Evolutionary conservation across 192 early-diverging fungal genomes (phyloP), one percentile per base, ranked within the genome.

Genomic region (Coemansia sp.): DNA sequence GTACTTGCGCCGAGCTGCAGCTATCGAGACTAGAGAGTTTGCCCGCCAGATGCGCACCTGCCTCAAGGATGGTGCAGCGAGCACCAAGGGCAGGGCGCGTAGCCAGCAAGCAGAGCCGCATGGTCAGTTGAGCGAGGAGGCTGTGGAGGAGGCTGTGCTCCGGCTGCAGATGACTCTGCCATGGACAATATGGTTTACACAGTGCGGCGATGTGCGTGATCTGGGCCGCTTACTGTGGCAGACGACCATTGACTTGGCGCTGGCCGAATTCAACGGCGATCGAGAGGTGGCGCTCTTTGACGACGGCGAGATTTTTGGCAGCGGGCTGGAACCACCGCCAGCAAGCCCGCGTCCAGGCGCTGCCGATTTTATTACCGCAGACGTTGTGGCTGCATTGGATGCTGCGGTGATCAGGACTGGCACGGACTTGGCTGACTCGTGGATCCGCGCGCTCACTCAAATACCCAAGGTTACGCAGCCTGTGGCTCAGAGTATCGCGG

Each of bases 391-490:
- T 3, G 38, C 62, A 2, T 40, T 78, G 41, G 53, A 46, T 14
- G 65, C 50, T 10, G 60, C 68, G 5, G 42, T 41, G 18, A 58
- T 78, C n/a, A 33, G 62, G 37, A 56, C 67, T 7, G 75, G 75
- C 12, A 26, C 70, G 7, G 62, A 72, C 39, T 46, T 78, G 40
- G 12, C 41, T 8, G 69, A 72, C 35, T 62, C 75, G 42, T 78
- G 75, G 75, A 52, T 57, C 10, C 57, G 53, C 8, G 63, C 67
- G 35, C 58, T 78, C 42, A 44, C 75, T 9, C 69, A 65, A 66
- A 78, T 78, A 8, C 75, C 75, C 8, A 68, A 68, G 50, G 70
- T 78, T 35, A 71, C 70, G 5, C 42, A 21, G 18, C 62, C 65
- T 27, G 69, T 72, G 3, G 75, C 75, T 0, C 70, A 68, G 43